Percentiles rank a stretch among this genome's conserved stretches.
phyloP scores from a whole-genome alignment of 2,329 filamentous ascomycete species.

The Orbilia quercus region DNA sequence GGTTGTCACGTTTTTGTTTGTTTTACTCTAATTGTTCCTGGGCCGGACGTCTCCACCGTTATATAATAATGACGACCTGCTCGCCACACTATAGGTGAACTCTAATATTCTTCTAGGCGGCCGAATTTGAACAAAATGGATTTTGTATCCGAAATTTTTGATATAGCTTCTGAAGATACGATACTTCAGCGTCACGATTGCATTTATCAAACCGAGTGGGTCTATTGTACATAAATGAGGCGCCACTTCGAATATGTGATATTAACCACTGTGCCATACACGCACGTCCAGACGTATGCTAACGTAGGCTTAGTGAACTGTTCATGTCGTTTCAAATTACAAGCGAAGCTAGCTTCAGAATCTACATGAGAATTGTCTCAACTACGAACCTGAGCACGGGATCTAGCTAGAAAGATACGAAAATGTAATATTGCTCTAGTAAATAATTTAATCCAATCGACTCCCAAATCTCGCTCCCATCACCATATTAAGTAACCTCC shows the following conservation, averaged over 20 bases:
- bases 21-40: too few species aligned
- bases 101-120: not conserved
- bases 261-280: not conserved
- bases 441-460: conserved; percentile 1
- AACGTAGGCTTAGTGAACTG: not conserved
- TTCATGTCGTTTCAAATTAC: too few species aligned
- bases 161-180: not conserved
- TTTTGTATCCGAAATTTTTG: too few species aligned
- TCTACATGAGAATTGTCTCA: not conserved
- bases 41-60: not conserved
- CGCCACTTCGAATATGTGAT: not conserved
- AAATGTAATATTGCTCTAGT: not conserved
- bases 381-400: not conserved
- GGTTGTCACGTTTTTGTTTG: too few species aligned
- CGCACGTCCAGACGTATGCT: too few species aligned
- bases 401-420: not conserved
- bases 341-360: too few species aligned
- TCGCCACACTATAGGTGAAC: too few species aligned
- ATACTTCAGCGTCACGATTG: not conserved
- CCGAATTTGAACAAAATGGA: not conserved
- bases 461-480: not conserved
- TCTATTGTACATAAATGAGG: not conserved
- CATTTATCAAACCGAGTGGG: not conserved
- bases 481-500: not conserved
- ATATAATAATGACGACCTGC: too few species aligned